Percentiles rank a stretch among this genome's conserved stretches.
These are phyloP conservation scores for Trametes cinnabarina DNA, from an alignment of 768 basidiomycete species.

Conservation along the genomic window DNA sequence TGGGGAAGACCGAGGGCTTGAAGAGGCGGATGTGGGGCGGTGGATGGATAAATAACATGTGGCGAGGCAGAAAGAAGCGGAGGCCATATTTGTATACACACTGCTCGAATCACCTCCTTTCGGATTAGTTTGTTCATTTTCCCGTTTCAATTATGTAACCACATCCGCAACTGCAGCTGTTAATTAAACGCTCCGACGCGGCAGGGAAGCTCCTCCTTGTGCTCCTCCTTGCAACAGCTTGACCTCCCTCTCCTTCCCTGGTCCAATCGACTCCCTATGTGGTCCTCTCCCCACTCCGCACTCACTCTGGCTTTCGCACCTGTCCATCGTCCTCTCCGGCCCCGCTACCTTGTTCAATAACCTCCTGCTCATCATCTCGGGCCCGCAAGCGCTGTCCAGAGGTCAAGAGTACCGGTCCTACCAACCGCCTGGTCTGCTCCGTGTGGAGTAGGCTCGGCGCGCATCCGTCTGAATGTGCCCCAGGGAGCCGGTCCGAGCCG, in stretches of 20 bases:
- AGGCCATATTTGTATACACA: slow-evolving; percentile 20
- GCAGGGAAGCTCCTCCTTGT: slow-evolving; percentile 15
- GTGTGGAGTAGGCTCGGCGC: slow-evolving; percentile 15
- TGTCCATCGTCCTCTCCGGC: background rate
- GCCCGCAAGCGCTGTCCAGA: too few relatives aligned
- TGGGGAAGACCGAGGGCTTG: slow-evolving; percentile 11
- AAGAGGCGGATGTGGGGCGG: slow-evolving; percentile 4
- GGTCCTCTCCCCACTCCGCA: background rate
- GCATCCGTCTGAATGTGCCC: background rate
- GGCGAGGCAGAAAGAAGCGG: slow-evolving; percentile 20
- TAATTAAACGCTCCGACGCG: slow-evolving; percentile 19
- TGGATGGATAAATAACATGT: slow-evolving; percentile 22
- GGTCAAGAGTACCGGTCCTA: too few relatives aligned
- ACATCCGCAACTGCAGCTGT: background rate
- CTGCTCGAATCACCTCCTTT: slow-evolving; percentile 18
- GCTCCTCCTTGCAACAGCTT: too few relatives aligned
- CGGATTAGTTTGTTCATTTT: slow-evolving; percentile 18
- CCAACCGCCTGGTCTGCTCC: background rate
- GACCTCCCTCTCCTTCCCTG: background rate
- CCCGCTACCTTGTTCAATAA: too few relatives aligned
- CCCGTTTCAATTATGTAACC: slow-evolving; percentile 18
- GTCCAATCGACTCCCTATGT: too few relatives aligned
- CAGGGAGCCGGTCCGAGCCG: slow-evolving; percentile 14
- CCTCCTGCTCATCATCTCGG: too few relatives aligned
- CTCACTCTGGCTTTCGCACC: background rate